Conservation (phyloP, 768 basidiomycete species). For the Chalciporus chontae region DNA sequence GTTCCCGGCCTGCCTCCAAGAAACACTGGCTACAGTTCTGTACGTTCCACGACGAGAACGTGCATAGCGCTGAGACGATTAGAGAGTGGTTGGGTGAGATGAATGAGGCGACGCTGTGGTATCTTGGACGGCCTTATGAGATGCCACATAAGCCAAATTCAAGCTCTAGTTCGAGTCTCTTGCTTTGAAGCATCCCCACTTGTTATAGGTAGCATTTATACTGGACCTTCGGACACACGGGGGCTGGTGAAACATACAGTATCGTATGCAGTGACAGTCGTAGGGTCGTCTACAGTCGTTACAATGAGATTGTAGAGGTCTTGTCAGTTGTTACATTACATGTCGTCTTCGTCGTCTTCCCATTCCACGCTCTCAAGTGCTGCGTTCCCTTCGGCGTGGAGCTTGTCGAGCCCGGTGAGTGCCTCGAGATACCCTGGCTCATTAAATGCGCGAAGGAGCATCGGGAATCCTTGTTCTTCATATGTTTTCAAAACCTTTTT, state of each 20-base stretch:
- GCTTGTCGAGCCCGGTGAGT: conserved; percentile 74
- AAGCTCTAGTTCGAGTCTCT: too few species aligned
- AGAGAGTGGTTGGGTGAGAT: conserved; percentile 45
- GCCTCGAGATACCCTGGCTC: conserved; percentile 71
- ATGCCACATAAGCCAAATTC: too few species aligned
- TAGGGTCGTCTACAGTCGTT: too few species aligned
- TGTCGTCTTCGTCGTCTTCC: conserved; percentile 44
- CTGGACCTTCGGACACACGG: too few species aligned
- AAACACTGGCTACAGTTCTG: conserved; percentile 29
- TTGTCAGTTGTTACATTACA: neutral
- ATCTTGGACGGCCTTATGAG: conserved; percentile 16
- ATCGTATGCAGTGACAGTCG: neutral
- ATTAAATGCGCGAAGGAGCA: conserved; percentile 80
- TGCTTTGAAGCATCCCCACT: too few species aligned
- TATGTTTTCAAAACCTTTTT: conserved; percentile 78
- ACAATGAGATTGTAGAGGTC: neutral
- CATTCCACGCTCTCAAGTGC: conserved; percentile 71
- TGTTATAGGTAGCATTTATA: too few species aligned
- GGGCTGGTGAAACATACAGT: neutral
- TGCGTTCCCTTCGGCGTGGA: conserved; percentile 73
- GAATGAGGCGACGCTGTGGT: too few species aligned
- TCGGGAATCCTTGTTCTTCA: conserved; percentile 70
- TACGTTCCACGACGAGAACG: conserved; percentile 41
- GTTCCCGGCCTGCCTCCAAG: conserved; percentile 12
- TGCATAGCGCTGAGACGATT: conserved; percentile 35